These are phyloP conservation scores for Plasmopara halstedii DNA, from an alignment of 352 stramenopile genomes.

Conservation along the genomic window DNA sequence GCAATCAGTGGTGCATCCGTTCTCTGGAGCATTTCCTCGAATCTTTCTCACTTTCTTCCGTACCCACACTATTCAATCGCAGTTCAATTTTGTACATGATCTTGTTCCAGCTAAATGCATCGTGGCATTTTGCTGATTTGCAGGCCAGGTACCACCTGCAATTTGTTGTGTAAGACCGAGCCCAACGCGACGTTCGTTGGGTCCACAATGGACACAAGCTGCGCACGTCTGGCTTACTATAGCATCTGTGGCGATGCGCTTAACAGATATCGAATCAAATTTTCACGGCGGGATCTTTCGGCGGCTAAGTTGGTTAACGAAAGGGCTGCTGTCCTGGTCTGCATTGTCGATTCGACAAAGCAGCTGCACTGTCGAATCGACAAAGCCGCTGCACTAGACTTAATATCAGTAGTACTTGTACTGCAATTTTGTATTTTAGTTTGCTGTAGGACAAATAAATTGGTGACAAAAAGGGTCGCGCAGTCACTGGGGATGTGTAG, in stretches of 20 bases:
- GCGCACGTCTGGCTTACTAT: no score
- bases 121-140: background rate
- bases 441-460: background rate
- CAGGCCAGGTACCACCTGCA: no score
- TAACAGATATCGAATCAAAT: background rate
- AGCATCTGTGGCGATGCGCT: no score
- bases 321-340: background rate
- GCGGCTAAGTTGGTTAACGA: constrained; percentile 1
- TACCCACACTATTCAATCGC: no score
- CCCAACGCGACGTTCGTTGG: background rate
- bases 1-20: no score
- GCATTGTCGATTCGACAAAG: constrained; percentile 6
- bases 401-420: no score
- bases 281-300: background rate
- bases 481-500: constrained; percentile 1
- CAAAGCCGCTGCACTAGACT: constrained; percentile 1
- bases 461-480: constrained; percentile 3
- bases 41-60: no score
- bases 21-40: no score
- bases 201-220: no score
- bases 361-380: no score
- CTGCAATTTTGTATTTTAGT: no score
- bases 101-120: background rate
- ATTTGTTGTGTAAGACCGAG: background rate
- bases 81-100: no score